Base-by-base conservation (phyloP, 192 early-diverging fungal species). In the Umbelopsis sp. region DNA sequence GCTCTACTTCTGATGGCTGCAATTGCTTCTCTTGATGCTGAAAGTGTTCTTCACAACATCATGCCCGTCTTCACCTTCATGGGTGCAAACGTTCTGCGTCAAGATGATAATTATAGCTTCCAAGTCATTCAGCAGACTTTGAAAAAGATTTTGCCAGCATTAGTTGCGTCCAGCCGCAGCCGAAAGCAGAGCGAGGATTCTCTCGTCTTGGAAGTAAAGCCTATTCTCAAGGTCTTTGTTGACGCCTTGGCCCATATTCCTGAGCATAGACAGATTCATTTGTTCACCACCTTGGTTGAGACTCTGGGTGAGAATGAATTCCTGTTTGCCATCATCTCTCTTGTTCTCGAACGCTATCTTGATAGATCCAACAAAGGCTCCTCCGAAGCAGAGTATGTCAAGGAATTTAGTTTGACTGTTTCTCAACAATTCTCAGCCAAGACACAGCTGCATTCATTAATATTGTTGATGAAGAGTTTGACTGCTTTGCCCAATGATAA, bases 11-110 rank as follows among this genome's bases (percentile, higher is more conserved):
- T 99, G 64, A 87, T 99, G 88, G 91, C 95, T 0, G 86, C 92
- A 11, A 90, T 98, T 44, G 95, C 95, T 0, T 82, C 83, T 7
- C 73, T 92, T 52, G 91, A 88, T 72, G 92, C 97, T 4, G 89
- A 95, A 44, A 83, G 82, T 58, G 96, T 99, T 5, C 82, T 99
- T 22, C 85, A 93, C 69, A 93, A 95, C 79, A 92, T 95, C 58
- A 97, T 99, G 91, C 94, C 95, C 21, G 89, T 98, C 25, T 99
- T 99, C 74, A 99, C 95, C 13, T 98, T 98, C 74, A 96, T 99
- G 96, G 96, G 96, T 18, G 93, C 92, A 49, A 97, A 94, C 68
- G 91, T 95, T 1, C 71, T 99, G 69, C 89, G 92, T n/a, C 95
- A 95, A 77, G 96, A 99, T 79, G 96, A 99, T 77, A 91, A 93